Evolutionary conservation across 345 rosid species (phyloP).

Genomic region (Corchorus olitorius): DNA sequence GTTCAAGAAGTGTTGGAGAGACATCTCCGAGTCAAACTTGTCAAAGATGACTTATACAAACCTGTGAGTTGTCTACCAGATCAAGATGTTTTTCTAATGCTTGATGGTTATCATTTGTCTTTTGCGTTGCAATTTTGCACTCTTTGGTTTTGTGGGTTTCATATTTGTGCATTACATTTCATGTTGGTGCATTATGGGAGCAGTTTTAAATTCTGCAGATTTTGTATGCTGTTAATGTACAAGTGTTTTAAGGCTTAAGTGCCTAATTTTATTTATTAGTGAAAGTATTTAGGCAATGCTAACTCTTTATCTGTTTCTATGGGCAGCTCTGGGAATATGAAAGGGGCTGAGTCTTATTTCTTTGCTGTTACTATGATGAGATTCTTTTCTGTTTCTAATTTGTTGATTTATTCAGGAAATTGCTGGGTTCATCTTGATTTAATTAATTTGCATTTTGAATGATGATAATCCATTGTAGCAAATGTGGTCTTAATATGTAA

Average conservation of each 20-base stretch:
- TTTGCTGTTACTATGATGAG: not conserved
- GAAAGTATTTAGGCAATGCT: not conserved
- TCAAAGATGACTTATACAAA: conserved; percentile 64
- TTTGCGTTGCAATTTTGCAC: conserved; percentile 6
- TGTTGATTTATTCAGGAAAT: not conserved
- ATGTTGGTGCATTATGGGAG: conserved; percentile 5
- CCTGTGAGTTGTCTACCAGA: conserved; percentile 42
- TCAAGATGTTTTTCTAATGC: not conserved
- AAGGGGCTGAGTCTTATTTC: not conserved
- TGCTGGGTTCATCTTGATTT: not conserved
- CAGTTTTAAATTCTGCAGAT: not conserved
- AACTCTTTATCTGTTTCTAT: not conserved
- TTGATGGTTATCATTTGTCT: not conserved
- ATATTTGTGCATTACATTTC: conserved; percentile 11
- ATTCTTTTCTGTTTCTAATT: too few species aligned
- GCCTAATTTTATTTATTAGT: not conserved
- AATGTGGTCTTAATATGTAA: not conserved
- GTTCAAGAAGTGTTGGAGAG: conserved; percentile 79
- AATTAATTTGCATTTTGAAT: not conserved
- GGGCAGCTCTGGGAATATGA: not conserved
- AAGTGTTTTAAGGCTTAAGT: too few species aligned
- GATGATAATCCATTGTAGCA: not conserved
- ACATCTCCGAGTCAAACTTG: conserved; percentile 62
- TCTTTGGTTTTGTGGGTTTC: not conserved
- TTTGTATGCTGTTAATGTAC: not conserved